A percentile compares a stretch with the other conserved stretches of the same genome.
These are phyloP conservation scores for Plantago coronopus DNA, from an alignment of 305 asterid species.

Conservation along the genomic window DNA sequence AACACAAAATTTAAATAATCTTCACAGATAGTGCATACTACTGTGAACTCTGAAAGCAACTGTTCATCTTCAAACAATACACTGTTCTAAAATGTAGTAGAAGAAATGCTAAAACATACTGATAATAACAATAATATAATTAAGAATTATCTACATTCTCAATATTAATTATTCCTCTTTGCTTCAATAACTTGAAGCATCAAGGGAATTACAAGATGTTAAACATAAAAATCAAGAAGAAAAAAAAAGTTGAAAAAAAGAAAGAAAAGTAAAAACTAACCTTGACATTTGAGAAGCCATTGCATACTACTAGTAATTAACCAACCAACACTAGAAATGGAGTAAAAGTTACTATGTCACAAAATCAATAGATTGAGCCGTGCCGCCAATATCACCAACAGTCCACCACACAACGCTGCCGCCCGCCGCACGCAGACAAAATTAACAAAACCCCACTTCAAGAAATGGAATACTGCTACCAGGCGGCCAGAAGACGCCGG, in stretches of 20 bases:
- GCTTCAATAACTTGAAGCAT: background rate
- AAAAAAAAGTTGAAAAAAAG: background rate
- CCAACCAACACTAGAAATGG: background rate
- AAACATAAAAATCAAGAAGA: too few species aligned
- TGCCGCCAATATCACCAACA: conserved; percentile 56
- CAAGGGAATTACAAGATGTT: background rate
- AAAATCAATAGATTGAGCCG: conserved; percentile 53
- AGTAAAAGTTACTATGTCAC: conserved; percentile 13
- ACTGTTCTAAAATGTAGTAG: background rate
- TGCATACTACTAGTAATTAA: conserved; percentile 18
- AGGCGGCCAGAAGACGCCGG: conserved; percentile 16
- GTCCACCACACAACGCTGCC: conserved; percentile 13
- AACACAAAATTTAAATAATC: background rate
- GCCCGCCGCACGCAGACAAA: conserved; percentile 15
- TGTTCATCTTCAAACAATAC: too few species aligned
- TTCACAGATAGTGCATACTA: too few species aligned
- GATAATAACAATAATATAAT: background rate
- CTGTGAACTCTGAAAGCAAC: too few species aligned
- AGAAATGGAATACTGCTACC: conserved; percentile 19
- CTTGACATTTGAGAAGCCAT: conserved; percentile 19
- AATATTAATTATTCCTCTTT: background rate
- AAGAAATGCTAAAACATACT: background rate
- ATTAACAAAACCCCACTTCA: conserved; percentile 21
- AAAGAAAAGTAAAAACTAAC: conserved; percentile 14
- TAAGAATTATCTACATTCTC: conserved; percentile 1